phyloP scores from a whole-genome alignment of 2,329 filamentous ascomycete species.

The Xylaria sp. region DNA sequence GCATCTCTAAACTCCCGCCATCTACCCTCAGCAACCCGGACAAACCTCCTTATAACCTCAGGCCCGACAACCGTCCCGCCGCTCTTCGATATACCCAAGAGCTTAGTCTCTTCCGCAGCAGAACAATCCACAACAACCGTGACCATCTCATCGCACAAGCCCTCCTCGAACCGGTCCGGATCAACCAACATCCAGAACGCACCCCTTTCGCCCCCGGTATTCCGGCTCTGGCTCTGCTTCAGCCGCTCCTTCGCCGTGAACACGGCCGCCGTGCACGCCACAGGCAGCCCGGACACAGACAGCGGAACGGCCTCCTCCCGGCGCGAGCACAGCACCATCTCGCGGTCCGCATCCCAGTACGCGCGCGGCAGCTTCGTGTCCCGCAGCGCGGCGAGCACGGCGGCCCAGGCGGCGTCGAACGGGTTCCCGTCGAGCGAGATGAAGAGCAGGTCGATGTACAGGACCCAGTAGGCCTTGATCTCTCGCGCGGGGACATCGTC shows the following conservation, averaged over 20 bases:
- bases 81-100: conserved; percentile 82
- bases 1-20: conserved; percentile 66
- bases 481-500: conserved; percentile 47
- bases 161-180: conserved; percentile 90
- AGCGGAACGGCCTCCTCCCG: conserved; percentile 66
- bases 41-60: conserved; percentile 69
- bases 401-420: conserved; percentile 90
- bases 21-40: conserved; percentile 68
- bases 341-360: conserved; percentile 84
- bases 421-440: conserved; percentile 92
- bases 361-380: conserved; percentile 82
- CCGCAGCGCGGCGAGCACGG: conserved; percentile 81
- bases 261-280: conserved; percentile 81
- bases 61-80: conserved; percentile 79
- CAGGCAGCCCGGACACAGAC: conserved; percentile 72
- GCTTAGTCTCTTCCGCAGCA: conserved; percentile 59
- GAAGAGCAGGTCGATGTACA: conserved; percentile 96
- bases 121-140: conserved; percentile 80
- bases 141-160: conserved; percentile 82
- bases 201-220: conserved; percentile 54
- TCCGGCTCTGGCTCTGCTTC: conserved; percentile 52
- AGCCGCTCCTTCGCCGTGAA: conserved; percentile 74
- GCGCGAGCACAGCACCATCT: conserved; percentile 78
- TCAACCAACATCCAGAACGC: conserved; percentile 82
- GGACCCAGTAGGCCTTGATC: conserved; percentile 89